Evolutionary conservation across 2,329 filamentous ascomycete species (phyloP), one percentile per base, ranked within the genome.

Genomic region (Colletotrichum sp.): DNA sequence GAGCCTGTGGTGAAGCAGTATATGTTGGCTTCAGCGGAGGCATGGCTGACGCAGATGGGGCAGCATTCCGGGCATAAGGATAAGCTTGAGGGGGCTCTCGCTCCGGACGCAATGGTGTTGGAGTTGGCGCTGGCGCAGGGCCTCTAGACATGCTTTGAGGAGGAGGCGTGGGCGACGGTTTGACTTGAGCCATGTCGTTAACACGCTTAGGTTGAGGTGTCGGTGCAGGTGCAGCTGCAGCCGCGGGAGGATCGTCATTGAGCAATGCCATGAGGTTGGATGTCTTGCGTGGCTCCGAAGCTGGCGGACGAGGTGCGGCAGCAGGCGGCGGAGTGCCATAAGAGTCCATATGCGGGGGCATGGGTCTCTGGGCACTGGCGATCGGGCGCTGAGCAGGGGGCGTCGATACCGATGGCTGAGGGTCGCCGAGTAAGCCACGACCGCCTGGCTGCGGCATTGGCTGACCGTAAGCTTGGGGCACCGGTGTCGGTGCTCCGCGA

Each of bases 221-320:
- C 8, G 74, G 34, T 44, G 64, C 59, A 22, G 74, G 71, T 44
- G 74, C 70, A 25, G 74, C 64, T 32, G 74, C 59, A 2, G 86
- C 83, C n/a, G 87, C 84, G 5, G 85, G 85, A 9, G 89, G 87
- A 69, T 93, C 92, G 77, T 93, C 90, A 78, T 92, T 92, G 5
- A 93, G 85, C 76, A 93, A 82, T 1, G 91, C 90, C 88, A 93
- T 92, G 77, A 93, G 88, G 77, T 86, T 93, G 16, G 91, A 92
- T 9, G 89, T 92, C 84, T 93, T 93, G n/a, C 89, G 87, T 78
- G 90, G 89, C 4, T 84, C 82, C 4, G 87, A 82, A 5, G 87
- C 83, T 49, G 86, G 86, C 30, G 85, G 83, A 15, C 86, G 81
- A 8, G 89, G 81, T 52, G 87, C 83, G 32, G 87, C 83, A 27